phyloP scores from a whole-genome alignment of 441 rosid genomes.

The Adansonia gregorii region DNA sequence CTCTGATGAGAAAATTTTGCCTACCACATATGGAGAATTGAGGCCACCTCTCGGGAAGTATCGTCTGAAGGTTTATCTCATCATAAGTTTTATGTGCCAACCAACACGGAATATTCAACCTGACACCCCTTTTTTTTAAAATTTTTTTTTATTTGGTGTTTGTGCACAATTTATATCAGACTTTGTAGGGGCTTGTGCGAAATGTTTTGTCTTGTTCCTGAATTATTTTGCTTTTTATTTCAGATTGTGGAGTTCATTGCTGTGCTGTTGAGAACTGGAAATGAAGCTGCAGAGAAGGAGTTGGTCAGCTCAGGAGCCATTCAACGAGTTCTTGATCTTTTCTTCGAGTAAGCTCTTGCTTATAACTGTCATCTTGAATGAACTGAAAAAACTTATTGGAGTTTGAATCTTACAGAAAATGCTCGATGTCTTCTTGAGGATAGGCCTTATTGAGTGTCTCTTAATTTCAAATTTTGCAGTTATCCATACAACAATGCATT shows the following conservation, averaged over 20 bases:
- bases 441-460: not conserved
- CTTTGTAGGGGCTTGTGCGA: not conserved
- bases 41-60: slow-evolving; percentile 98
- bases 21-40: slow-evolving; percentile 87
- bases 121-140: too few relatives aligned
- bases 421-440: not conserved
- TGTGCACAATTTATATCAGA: not conserved
- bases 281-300: slow-evolving; percentile 83
- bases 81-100: slow-evolving; percentile 24
- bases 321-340: slow-evolving; percentile 75
- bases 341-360: slow-evolving; percentile 76
- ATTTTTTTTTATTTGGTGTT: slow-evolving; percentile 8
- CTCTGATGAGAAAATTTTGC: slow-evolving; percentile 80
- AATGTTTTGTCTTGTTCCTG: not conserved
- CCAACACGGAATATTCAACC: not conserved
- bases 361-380: slow-evolving; percentile 18
- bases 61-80: slow-evolving; percentile 78
- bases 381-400: not conserved
- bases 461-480: slow-evolving; percentile 50
- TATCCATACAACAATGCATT: slow-evolving; percentile 92
- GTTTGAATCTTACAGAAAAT: not conserved
- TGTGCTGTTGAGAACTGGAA: slow-evolving; percentile 74
- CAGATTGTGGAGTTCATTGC: slow-evolving; percentile 96
- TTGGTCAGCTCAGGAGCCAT: slow-evolving; percentile 83
- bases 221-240: slow-evolving; percentile 24